phyloP scores from a whole-genome alignment of 2,329 filamentous ascomycete genomes.

The Nothophaeocryptopus gaeumannii region DNA sequence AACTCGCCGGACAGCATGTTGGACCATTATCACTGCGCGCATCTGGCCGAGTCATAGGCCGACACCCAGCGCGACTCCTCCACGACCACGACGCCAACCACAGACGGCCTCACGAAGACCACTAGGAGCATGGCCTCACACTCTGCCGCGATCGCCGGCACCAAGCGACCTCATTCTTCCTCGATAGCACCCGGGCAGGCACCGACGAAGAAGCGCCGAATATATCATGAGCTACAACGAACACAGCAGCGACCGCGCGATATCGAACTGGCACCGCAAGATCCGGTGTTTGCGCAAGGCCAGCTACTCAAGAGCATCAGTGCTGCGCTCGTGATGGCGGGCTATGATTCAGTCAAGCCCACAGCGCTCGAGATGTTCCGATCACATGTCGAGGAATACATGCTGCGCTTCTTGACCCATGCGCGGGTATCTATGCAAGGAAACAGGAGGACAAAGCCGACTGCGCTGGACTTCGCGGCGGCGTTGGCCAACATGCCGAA shows the following conservation, averaged over 20 bases:
- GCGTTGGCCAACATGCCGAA: slow-evolving; percentile 44
- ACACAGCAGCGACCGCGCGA: slow-evolving; percentile 28
- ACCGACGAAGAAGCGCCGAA: slow-evolving; percentile 20
- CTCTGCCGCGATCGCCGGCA: slow-evolving; percentile 1
- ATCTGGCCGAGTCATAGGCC: too few relatives aligned
- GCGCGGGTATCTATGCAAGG: slow-evolving; percentile 58
- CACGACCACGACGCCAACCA: too few relatives aligned
- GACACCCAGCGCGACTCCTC: too few relatives aligned
- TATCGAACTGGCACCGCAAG: slow-evolving; percentile 41
- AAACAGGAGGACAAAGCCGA: slow-evolving; percentile 54
- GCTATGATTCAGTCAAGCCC: slow-evolving; percentile 56
- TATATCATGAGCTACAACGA: slow-evolving; percentile 27
- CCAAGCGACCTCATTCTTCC: slow-evolving; percentile 19
- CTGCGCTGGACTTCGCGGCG: slow-evolving; percentile 58
- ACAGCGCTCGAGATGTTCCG: slow-evolving; percentile 57
- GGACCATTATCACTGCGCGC: too few relatives aligned
- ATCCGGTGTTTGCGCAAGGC: slow-evolving; percentile 53
- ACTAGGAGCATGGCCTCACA: too few relatives aligned
- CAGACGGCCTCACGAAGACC: too few relatives aligned
- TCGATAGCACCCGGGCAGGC: slow-evolving; percentile 2
- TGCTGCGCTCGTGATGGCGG: slow-evolving; percentile 49
- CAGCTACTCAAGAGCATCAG: slow-evolving; percentile 57
- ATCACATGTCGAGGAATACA: slow-evolving; percentile 58
- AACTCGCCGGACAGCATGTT: too few relatives aligned
- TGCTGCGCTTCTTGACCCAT: slow-evolving; percentile 52